These are phyloP conservation scores for Geranium brycei DNA, from an alignment of 345 rosid species.

Conservation along the genomic window DNA sequence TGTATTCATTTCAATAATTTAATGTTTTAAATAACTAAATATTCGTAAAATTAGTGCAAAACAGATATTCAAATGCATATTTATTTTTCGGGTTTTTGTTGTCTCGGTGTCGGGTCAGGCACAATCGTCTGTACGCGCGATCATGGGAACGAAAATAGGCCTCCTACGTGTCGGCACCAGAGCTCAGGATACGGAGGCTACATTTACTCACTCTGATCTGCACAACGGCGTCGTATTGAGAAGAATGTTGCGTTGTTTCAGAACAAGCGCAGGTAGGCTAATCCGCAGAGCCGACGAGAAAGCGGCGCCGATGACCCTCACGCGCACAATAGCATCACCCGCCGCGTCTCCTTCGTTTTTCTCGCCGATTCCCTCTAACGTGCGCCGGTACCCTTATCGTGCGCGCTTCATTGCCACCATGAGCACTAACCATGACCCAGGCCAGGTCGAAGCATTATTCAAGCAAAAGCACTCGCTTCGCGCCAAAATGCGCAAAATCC, in stretches of 20 bases:
- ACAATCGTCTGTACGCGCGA: no score
- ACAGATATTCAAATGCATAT: no score
- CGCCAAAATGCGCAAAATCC: slow-evolving; percentile 8
- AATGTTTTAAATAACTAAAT: no score
- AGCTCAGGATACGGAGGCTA: neutral
- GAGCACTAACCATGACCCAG: neutral
- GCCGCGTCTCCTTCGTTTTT: neutral
- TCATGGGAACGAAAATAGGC: neutral
- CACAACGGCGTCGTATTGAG: neutral
- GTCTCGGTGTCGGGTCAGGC: no score
- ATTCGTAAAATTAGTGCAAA: no score
- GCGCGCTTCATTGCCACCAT: neutral
- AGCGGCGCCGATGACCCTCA: neutral
- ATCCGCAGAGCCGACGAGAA: neutral
- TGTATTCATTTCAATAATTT: no score
- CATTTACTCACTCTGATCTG: neutral
- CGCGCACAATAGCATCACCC: neutral
- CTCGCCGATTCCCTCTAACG: neutral
- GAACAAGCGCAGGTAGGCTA: neutral
- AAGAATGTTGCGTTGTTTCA: neutral
- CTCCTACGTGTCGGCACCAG: neutral
- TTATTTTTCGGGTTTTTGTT: no score
- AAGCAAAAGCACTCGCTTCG: slow-evolving; percentile 6
- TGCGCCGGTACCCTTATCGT: neutral
- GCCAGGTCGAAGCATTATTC: slow-evolving; percentile 6